A percentile compares a stretch with the other conserved stretches of the same genome.
These are phyloP conservation scores for Arxiozyma heterogenica DNA, from an alignment of 1,139 yeast genomes.

Conservation along the genomic window DNA sequence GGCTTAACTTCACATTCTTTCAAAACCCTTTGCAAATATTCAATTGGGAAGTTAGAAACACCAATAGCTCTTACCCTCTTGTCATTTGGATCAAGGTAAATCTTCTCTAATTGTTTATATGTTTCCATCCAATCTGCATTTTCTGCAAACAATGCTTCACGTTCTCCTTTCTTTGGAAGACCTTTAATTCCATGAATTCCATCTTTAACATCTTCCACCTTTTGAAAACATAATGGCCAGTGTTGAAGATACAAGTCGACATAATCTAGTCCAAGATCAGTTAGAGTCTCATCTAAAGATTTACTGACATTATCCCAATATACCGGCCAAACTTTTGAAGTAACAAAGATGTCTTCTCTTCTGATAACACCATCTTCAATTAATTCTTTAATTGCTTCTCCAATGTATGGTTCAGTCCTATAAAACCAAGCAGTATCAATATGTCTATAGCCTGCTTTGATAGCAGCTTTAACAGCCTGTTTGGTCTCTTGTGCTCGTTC, in stretches of 20 bases:
- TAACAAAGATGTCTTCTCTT: constrained; percentile 50
- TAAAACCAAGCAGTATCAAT: constrained; percentile 51
- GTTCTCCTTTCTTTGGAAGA: constrained; percentile 29
- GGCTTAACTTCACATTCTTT: constrained; percentile 41
- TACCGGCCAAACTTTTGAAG: constrained; percentile 53
- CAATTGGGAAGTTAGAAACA: constrained; percentile 48
- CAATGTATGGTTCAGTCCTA: constrained; percentile 43
- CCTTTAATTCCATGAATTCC: constrained; percentile 18
- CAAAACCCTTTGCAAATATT: constrained; percentile 39
- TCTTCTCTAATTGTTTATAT: constrained; percentile 41
- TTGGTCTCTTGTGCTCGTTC: constrained; percentile 29
- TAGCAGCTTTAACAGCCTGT: constrained; percentile 40
- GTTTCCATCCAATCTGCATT: constrained; percentile 40
- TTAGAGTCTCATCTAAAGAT: constrained; percentile 34
- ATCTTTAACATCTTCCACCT: constrained; percentile 34
- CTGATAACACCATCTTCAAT: constrained; percentile 41
- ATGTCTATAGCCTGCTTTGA: constrained; percentile 42
- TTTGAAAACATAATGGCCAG: constrained; percentile 51
- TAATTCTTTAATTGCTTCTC: constrained; percentile 42
- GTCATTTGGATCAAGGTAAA: constrained; percentile 34
- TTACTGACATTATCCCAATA: constrained; percentile 33
- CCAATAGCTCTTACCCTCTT: constrained; percentile 45
- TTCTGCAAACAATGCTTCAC: constrained; percentile 37
- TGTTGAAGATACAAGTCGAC: constrained; percentile 53
- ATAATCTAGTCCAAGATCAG: constrained; percentile 44